These are phyloP conservation scores for Penicillium digitatum DNA, from an alignment of 2,329 filamentous ascomycete species.

Conservation along the genomic window DNA sequence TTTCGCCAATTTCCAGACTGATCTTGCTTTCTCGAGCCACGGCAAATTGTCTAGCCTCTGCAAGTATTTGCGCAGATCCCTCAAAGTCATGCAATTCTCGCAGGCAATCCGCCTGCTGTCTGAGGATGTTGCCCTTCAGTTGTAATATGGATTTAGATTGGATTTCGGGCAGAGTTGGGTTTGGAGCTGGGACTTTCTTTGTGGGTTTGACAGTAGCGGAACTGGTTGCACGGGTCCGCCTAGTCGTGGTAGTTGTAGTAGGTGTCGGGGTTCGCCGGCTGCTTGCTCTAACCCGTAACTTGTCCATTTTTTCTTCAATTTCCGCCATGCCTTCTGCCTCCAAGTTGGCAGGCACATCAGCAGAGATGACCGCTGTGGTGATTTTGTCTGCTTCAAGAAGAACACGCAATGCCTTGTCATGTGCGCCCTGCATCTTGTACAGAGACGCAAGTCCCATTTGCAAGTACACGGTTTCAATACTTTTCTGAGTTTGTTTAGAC, in stretches of 20 bases:
- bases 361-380: constrained; percentile 41
- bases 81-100: constrained; percentile 51
- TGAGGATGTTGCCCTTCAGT: constrained; percentile 49
- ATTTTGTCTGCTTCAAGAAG: constrained; percentile 49
- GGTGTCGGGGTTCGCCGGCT: constrained; percentile 25
- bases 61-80: constrained; percentile 54
- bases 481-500: constrained; percentile 49
- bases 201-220: constrained; percentile 20
- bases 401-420: constrained; percentile 47
- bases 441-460: constrained; percentile 45
- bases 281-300: constrained; percentile 36
- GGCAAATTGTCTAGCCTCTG: constrained; percentile 32
- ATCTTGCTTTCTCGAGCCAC: constrained; percentile 58
- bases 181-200: constrained; percentile 19
- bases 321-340: constrained; percentile 31
- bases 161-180: constrained; percentile 20
- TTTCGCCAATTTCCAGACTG: constrained; percentile 44
- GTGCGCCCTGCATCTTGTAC: constrained; percentile 47
- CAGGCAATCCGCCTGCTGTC: constrained; percentile 50
- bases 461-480: constrained; percentile 51
- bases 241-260: constrained; percentile 22
- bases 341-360: constrained; percentile 29
- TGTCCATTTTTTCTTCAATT: constrained; percentile 44
- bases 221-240: constrained; percentile 32
- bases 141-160: constrained; percentile 41